Percentiles rank a stretch among this genome's conserved stretches.
These are phyloP conservation scores for Benincasa hispida DNA, from an alignment of 306 rosid species.

Conservation along the genomic window DNA sequence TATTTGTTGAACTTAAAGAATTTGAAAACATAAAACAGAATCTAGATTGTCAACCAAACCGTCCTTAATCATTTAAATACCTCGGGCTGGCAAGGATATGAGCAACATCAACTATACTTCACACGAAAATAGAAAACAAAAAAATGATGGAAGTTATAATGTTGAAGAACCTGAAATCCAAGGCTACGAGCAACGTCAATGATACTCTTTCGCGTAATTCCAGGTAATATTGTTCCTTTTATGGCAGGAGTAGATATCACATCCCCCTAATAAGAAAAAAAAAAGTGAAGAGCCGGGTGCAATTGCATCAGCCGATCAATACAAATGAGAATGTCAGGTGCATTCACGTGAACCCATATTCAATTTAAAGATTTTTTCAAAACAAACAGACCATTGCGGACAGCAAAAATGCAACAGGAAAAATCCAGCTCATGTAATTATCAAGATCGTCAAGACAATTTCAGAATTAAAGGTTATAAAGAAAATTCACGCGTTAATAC, in stretches of 20 bases:
- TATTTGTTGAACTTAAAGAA: no score
- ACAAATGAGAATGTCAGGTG: not conserved
- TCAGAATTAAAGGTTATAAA: not conserved
- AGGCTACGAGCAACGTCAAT: slow-evolving; percentile 84
- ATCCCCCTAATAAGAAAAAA: slow-evolving; percentile 34
- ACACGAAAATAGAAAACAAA: not conserved
- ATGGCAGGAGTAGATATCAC: slow-evolving; percentile 73
- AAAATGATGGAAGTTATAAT: not conserved
- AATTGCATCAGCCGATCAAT: not conserved
- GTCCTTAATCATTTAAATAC: not conserved
- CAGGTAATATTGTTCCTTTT: slow-evolving; percentile 94
- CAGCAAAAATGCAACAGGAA: not conserved
- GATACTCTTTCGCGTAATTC: slow-evolving; percentile 90
- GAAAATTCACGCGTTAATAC: not conserved
- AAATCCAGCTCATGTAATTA: not conserved
- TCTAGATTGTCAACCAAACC: no score
- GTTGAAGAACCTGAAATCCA: slow-evolving; percentile 68
- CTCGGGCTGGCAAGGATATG: not conserved
- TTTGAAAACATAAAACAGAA: no score
- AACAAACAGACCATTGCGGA: not conserved
- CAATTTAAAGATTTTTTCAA: not conserved
- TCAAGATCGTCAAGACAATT: not conserved
- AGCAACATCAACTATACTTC: not conserved
- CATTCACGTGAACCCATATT: not conserved
- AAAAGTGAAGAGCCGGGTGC: not conserved